Evolutionary conservation across 2,329 filamentous ascomycete genomes (phyloP), one percentile per base, ranked within the genome.

Genomic region (Lachnellula occidentalis): DNA sequence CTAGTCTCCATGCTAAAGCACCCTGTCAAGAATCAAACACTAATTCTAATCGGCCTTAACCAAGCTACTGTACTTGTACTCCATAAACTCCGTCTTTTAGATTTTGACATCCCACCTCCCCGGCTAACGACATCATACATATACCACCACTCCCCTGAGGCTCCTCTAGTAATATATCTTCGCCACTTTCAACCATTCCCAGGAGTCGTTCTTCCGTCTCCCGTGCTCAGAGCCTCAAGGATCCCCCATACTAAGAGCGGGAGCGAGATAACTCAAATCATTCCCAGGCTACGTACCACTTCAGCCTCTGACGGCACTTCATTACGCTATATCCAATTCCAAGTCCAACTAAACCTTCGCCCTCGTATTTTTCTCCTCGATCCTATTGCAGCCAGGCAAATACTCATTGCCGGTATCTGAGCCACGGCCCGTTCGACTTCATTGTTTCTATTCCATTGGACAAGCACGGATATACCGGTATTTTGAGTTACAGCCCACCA

Each of bases 361-460:
- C 37, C 48, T 50, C 31, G 36, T 50, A 39, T 21, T 5, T 24
- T 31, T 31, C 27, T 11, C 27, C 27, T 31, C 27, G 27, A 31
- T 11, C 46, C 12, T 9, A n/a, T 34, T 34, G 15, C 31, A 34
- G 46, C n/a, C 46, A 37, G 49, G 51, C 42, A 47, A 51, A 51
- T 46, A 50, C 46, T 50, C 39, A 56, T 43, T 50, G 48, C 47
- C 50, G 51, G 58, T 58, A 61, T 57, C 55, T 59, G 56, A 60
- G 53, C 57, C 55, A 53, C 56, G 56, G 58, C 51, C 60, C 59
- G 57, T 61, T 39, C 58, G 54, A 50, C 60, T 45, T 54, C 48
- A 53, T 37, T 37, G 43, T 51, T 31, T 36, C 42, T 47, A 43
- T 45, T 52, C 51, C 53, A 54, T 58, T 51, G 55, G 34, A 45